Base-by-base conservation (phyloP, 805 yeast genomes). In the Yarrowia hollandica region DNA sequence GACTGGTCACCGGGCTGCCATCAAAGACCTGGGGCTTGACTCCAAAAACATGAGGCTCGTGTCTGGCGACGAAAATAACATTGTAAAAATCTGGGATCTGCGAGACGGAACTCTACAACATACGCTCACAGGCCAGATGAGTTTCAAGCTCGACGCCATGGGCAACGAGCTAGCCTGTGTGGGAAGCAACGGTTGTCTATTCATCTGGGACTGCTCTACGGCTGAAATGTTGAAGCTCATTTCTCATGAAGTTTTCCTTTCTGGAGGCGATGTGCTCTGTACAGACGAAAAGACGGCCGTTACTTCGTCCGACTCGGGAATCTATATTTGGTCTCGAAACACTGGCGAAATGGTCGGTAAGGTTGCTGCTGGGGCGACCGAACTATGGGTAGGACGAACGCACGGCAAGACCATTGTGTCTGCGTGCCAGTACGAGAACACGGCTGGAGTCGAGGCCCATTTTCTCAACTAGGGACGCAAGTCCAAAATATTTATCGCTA, bases 51-150 rank as follows among this genome's bases (percentile, higher is more conserved):
- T 44, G 52, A 18, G 52, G 28, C 52, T 44, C 5, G 28, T 44
- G 9, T 22, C 52, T 2, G 35, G 52, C 11, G 52, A 44, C 22
- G 25, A 28, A 2, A 28, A 30, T 26, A 8, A 28, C 35, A 28
- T 44, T 18, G 52, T 44, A 25, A 44, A 19, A 28, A 44, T 44
- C 35, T 44, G 52, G 52, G 52, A 44, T 9, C 52, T 44, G 35
- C 15, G 35, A 19, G 52, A 44, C 18, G 52, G 52, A 6, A 19
- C 52, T 4, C 35, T 44, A 2, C 52, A 44, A 7, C 26, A 44
- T 14, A 44, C 52, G 5, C 35, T 44, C 12, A 28, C 52, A 4
- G 52, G 52, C 16, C 52, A 44, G 10, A 44, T 6, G 35, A 30
- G 26, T 5, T 44, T 44, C 35, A 44, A 28, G 35, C 52, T 44